Base-by-base conservation (phyloP, 202 grass and related monocot species). In the Bolboschoenoplectus hybrid region DNA sequence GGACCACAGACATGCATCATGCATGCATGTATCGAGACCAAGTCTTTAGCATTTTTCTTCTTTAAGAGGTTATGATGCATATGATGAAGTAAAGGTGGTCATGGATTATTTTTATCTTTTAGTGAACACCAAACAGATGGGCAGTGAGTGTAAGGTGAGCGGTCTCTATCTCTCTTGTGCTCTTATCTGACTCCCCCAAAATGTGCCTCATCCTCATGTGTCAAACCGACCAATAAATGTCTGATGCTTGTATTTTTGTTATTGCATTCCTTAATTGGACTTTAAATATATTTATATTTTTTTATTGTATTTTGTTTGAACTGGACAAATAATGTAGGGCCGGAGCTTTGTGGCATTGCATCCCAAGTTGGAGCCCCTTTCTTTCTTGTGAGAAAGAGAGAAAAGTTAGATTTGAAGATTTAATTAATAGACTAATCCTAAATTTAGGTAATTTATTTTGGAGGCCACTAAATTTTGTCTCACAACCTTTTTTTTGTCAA, bases 41-140 rank as follows among this genome's bases (percentile, higher is more conserved):
- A 46, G 68, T 71, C 40, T 46, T 71, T n/a, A 8, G 39, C 68
- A 71, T 74, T 74, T 26, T 77, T 77, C 50, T 56, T 78, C 51
- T 56, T 39, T 57, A 13, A 9, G 49, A 36, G 49, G 51, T 78
- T 78, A 78, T 78, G 13, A 40, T 26, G 49, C 58, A 45, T 34
- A 50, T 66, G 80, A 66, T 82, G 80, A 82, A 60, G 35, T 47
- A 66, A 82, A 82, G 53, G 56, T 9, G 11, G 11, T 82, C 41
- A 82, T 82, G 80, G 34, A 66, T 77, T 67, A 61, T 82, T 16
- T 82, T 16, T 82, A 82, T 82, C 80, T 82, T 82, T 66, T 14
- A 49, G 61, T 82, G 26, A 34, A 19, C 80, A 49, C 61, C 61
- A 66, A 82, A 82, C 80, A 82, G 13, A 82, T 82, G 41, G 80